Evolutionary conservation across 495 filamentous ascomycete species (phyloP).

Genomic region (Trichoderma parareesei): DNA sequence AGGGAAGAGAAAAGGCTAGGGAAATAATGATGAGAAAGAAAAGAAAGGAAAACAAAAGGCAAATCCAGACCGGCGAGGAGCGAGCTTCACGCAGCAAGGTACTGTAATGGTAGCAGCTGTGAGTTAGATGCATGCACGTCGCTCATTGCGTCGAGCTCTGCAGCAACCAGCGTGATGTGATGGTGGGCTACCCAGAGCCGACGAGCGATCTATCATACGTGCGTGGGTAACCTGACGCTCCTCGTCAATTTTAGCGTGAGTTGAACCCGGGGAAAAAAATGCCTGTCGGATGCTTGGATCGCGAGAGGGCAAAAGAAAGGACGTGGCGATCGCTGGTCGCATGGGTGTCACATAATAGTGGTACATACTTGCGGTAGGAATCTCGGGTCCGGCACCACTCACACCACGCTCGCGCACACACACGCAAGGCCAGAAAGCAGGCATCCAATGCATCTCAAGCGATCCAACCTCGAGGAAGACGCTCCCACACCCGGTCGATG

Average conservation of each 20-base stretch:
- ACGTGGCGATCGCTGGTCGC: neutral
- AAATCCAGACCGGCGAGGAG: neutral
- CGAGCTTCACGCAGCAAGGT: neutral
- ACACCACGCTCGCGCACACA: too few relatives aligned
- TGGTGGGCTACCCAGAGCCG: neutral
- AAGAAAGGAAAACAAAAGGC: neutral
- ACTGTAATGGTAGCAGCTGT: neutral
- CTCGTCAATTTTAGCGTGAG: neutral
- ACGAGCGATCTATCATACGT: neutral
- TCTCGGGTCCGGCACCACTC: too few relatives aligned
- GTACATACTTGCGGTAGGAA: too few relatives aligned
- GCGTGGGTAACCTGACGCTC: neutral
- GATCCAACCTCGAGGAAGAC: neutral
- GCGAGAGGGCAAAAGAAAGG: neutral
- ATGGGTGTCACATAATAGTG: neutral
- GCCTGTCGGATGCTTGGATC: neutral
- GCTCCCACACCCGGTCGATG: neutral
- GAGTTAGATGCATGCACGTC: neutral
- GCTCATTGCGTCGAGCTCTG: neutral
- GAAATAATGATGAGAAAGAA: neutral
- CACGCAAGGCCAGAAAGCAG: too few relatives aligned
- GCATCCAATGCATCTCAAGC: too few relatives aligned
- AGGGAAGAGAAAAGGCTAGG: too few relatives aligned
- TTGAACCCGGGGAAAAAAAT: slow-evolving; percentile 3
- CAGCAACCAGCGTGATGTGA: neutral